Conservation (phyloP, 495 filamentous ascomycete genomes). For the Penicillium salamii region DNA sequence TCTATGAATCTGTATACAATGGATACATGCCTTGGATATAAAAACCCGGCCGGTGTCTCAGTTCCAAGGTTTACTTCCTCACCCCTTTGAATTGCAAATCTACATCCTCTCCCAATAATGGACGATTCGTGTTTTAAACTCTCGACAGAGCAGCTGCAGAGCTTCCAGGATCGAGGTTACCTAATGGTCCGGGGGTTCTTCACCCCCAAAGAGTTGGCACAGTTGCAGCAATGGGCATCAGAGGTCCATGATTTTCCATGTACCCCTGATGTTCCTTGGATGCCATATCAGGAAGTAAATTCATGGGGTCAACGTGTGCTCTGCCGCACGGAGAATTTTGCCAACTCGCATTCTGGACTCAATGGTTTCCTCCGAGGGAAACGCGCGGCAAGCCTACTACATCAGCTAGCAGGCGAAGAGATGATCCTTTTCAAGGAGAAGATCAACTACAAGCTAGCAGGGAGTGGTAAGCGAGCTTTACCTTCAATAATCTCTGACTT, state of each 20-base stretch:
- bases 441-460: conserved; percentile 45
- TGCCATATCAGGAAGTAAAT: conserved; percentile 50
- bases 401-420: conserved; percentile 39
- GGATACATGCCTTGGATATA: neutral
- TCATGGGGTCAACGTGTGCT: conserved; percentile 37
- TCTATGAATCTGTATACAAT: conserved; percentile 3
- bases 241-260: conserved; percentile 41
- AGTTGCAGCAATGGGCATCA: conserved; percentile 41
- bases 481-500: neutral
- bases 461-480: conserved; percentile 31
- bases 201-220: conserved; percentile 16
- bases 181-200: conserved; percentile 36
- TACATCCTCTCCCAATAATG: conserved; percentile 6
- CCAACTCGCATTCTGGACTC: conserved; percentile 40
- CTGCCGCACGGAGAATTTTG: conserved; percentile 48
- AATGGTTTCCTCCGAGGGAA: conserved; percentile 37
- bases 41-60: too few relatives aligned
- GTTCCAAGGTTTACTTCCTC: too few relatives aligned
- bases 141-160: conserved; percentile 28
- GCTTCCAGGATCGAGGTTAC: conserved; percentile 40
- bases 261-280: conserved; percentile 36
- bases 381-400: conserved; percentile 30
- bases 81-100: too few relatives aligned
- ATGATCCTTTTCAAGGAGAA: conserved; percentile 52
- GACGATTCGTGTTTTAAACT: conserved; percentile 24